Evolutionary conservation across 129 eudicot species (phyloP).

Genomic region (Arctium minus): DNA sequence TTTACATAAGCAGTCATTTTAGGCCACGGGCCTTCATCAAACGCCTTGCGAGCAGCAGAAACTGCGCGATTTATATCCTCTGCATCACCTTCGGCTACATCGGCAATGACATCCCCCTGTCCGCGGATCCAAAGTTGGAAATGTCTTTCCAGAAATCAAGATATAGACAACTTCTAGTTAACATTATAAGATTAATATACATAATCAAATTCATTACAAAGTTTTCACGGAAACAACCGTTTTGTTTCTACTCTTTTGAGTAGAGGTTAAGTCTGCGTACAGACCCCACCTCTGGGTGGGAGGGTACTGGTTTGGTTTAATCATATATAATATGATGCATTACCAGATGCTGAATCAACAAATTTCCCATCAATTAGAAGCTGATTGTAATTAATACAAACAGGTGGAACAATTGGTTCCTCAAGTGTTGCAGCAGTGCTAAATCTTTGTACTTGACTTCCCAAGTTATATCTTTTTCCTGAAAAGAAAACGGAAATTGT

Average conservation of each 20-base stretch:
- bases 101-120: too few species aligned
- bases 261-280: too few species aligned
- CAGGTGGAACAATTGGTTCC: conserved; percentile 49
- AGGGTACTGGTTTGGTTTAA: too few species aligned
- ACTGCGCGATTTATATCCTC: too few species aligned
- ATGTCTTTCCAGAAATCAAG: conserved; percentile 34
- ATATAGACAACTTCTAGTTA: not conserved
- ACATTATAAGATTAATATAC: not conserved
- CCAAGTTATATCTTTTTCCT: conserved; percentile 32
- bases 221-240: too few species aligned
- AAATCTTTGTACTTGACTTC: conserved; percentile 22
- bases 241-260: too few species aligned
- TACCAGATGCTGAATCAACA: conserved; percentile 66
- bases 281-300: not conserved
- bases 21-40: too few species aligned
- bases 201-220: not conserved
- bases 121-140: conserved; percentile 53
- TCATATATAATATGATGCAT: not conserved
- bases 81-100: too few species aligned
- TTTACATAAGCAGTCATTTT: too few species aligned
- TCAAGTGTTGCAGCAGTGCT: conserved; percentile 44
- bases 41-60: too few species aligned
- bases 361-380: conserved; percentile 62
- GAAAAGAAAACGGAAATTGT: not conserved
- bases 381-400: too few species aligned